Base-by-base conservation (phyloP, 164 flowering plant genomes). In the Vitis labrusca region DNA sequence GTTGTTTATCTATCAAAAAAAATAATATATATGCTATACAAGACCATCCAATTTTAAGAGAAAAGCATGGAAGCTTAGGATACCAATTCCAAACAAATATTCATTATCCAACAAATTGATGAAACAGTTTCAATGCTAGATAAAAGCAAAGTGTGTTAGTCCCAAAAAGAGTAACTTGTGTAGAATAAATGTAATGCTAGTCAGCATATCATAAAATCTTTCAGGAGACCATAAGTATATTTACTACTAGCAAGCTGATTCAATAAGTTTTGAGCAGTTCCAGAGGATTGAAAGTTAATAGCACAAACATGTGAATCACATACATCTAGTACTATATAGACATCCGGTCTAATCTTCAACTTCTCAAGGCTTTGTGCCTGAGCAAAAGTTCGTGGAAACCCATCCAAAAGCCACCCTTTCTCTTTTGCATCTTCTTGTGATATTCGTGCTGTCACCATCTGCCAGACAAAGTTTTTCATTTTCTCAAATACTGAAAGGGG, bases 391-490 rank as follows among this genome's bases (percentile, higher is more conserved):
- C 99, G 76, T 23, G 91, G 98, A 78, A 82, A 93, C 23, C 99
- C 99, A 88, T 95, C 98, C 50, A 95, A 84, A 79, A 95, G 98
- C 99, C 99, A 95, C 58, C 99, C 99, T 68, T 76, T 88, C 77
- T 85, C 89, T 77, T 79, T 85, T 63, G 85, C 93, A 88, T 95
- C 99, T 78, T 83, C 69, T 23, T 65, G 80, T 56, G 96, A 88
- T 67, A 95, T 76, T 65, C 97, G 80, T 61, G 88, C 64, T 51
- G 72, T 85, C 73, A 95, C 98, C 93, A 95, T 93, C 99, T 95
- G 74, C 44, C 76, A 72, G 55, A 48, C n/a, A 59, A 65, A 62
- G 30, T 53, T 19, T n/a, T 53, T 8, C 49, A 47, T 27, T 62
- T 58, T 48, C 32, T 59, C 52, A 58, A 23, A 14, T 49, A 9